Percentiles rank a stretch among this genome's conserved stretches.
phyloP scores from a whole-genome alignment of 2,329 filamentous ascomycete genomes.

The Ophiostoma novo-ulmi region DNA sequence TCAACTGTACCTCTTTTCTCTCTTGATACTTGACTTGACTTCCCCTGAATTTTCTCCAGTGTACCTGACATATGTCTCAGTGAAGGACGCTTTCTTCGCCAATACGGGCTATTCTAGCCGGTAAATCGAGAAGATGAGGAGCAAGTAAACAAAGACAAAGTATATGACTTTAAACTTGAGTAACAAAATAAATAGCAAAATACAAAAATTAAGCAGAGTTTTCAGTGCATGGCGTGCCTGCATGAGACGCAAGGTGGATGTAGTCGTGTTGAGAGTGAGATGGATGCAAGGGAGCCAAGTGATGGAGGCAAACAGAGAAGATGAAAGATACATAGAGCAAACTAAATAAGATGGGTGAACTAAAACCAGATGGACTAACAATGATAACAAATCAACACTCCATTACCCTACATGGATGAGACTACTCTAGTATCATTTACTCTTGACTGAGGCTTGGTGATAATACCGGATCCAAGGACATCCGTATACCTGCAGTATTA shows the following conservation, averaged over 20 bases:
- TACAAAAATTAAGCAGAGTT: neutral
- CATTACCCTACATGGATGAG: neutral
- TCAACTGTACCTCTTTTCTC: neutral
- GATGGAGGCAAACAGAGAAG: neutral
- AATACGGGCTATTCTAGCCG: neutral
- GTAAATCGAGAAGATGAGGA: neutral
- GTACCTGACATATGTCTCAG: slow-evolving; percentile 15
- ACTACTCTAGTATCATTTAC: neutral
- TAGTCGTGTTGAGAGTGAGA: neutral
- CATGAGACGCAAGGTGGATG: slow-evolving; percentile 9
- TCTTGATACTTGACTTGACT: neutral
- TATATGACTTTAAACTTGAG: neutral
- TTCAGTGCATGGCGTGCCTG: slow-evolving; percentile 7
- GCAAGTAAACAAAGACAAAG: neutral
- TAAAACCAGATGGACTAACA: no score
- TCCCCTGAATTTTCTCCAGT: slow-evolving; percentile 8
- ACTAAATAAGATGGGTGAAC: neutral
- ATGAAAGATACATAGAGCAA: neutral
- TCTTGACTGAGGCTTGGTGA: neutral
- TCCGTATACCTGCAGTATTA: neutral
- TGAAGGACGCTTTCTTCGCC: neutral
- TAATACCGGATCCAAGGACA: neutral
- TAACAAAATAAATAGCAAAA: neutral
- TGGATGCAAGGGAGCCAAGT: slow-evolving; percentile 4
- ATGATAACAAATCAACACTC: slow-evolving; percentile 5